Evolutionary conservation across 2,329 filamentous ascomycete species (phyloP).

Genomic region (Fusarium floridanum): DNA sequence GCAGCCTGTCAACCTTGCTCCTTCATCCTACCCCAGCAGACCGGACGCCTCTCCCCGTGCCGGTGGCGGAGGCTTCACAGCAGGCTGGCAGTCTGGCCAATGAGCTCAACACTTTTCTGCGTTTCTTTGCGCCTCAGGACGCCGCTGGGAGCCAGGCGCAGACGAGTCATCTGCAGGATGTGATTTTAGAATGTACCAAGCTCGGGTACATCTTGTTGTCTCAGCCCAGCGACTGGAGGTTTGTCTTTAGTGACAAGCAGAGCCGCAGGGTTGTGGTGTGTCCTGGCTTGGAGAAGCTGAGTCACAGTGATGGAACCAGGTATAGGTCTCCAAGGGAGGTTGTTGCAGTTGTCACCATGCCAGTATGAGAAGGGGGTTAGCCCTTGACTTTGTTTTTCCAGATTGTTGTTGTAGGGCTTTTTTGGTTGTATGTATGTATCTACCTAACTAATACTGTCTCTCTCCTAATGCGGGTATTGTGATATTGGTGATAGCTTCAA

Average conservation of each 20-base stretch:
- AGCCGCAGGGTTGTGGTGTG: slow-evolving; percentile 41
- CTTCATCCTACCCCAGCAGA: slow-evolving; percentile 55
- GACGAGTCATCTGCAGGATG: slow-evolving; percentile 53
- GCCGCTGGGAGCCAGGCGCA: slow-evolving; percentile 49
- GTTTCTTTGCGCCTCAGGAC: slow-evolving; percentile 49
- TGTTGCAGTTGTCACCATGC: slow-evolving; percentile 33
- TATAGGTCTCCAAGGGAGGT: slow-evolving; percentile 41
- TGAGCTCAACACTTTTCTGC: slow-evolving; percentile 52
- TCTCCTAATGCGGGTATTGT: neutral
- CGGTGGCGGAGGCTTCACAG: slow-evolving; percentile 46
- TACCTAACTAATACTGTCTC: neutral
- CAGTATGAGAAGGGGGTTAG: neutral
- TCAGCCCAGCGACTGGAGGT: slow-evolving; percentile 56
- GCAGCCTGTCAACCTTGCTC: slow-evolving; percentile 57
- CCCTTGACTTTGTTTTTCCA: neutral
- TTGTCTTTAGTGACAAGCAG: slow-evolving; percentile 41
- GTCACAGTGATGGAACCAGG: slow-evolving; percentile 42
- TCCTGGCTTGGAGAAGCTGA: slow-evolving; percentile 49
- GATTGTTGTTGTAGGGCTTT: neutral
- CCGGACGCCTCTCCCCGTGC: slow-evolving; percentile 50
- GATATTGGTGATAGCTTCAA: neutral
- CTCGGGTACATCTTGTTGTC: slow-evolving; percentile 59
- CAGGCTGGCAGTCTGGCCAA: slow-evolving; percentile 50
- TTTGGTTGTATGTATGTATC: neutral
- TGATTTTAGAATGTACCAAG: slow-evolving; percentile 56